Percentiles rank a stretch among this genome's conserved stretches.
Evolutionary conservation across 805 yeast species (phyloP).

Genomic region (Candida schatavii): DNA sequence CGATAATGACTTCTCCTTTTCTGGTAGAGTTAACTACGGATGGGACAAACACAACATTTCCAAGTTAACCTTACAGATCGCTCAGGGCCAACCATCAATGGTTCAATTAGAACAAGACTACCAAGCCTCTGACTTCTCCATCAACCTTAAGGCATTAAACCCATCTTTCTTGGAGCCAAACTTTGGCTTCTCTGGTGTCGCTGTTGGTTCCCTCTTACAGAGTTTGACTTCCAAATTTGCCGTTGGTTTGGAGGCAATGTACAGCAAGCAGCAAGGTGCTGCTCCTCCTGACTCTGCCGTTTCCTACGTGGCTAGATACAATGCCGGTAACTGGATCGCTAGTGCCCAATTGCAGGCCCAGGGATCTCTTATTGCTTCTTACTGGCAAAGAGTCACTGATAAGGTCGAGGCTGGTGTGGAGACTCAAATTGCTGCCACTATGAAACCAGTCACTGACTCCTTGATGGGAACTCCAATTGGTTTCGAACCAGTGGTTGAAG

Average conservation of each 20-base stretch:
- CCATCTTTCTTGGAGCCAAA: conserved; percentile 75
- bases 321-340: conserved; percentile 86
- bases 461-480: conserved; percentile 79
- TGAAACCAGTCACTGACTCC: conserved; percentile 71
- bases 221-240: conserved; percentile 80
- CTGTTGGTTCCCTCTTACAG: conserved; percentile 88
- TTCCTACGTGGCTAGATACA: conserved; percentile 87
- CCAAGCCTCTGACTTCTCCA: conserved; percentile 83
- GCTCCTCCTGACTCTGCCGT: conserved; percentile 88
- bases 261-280: conserved; percentile 65
- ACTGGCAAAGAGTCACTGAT: conserved; percentile 91
- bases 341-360: conserved; percentile 91
- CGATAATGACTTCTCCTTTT: conserved; percentile 80
- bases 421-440: conserved; percentile 73
- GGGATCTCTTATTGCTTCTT: conserved; percentile 84
- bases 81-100: conserved; percentile 88
- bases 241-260: conserved; percentile 89
- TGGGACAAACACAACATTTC: conserved; percentile 79
- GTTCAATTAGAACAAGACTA: conserved; percentile 94
- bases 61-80: conserved; percentile 84
- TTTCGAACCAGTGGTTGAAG: conserved; percentile 82
- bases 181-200: conserved; percentile 72
- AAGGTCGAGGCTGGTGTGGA: conserved; percentile 94
- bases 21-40: conserved; percentile 88
- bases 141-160: conserved; percentile 87